Percentiles rank a stretch among this genome's conserved stretches.
Evolutionary conservation across 1,284 basidiomycete species (phyloP).

Genomic region (Tylopilus orsonianus): DNA sequence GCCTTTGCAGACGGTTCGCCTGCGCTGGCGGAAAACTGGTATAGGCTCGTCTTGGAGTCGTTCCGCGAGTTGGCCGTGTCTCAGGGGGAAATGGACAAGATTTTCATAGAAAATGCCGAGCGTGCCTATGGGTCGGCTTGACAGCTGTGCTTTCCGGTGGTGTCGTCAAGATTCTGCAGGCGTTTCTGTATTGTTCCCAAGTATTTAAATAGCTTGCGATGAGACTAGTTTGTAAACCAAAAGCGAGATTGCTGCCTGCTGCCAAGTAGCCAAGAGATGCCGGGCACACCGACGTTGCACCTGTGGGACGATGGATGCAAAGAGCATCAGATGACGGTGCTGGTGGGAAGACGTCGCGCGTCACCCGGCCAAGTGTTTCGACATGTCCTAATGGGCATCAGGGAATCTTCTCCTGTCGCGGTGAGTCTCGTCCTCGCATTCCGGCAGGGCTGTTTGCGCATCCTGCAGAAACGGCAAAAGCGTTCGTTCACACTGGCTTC

Average conservation of each 20-base stretch:
- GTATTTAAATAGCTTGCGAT: neutral
- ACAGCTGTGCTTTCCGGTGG: neutral
- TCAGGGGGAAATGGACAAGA: conserved; percentile 71
- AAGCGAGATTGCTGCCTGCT: too few species aligned
- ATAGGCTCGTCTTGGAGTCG: conserved; percentile 74
- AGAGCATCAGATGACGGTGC: conserved; percentile 20
- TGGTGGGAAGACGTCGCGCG: conserved; percentile 17
- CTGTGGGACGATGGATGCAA: conserved; percentile 22
- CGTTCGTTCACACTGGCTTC: conserved; percentile 52
- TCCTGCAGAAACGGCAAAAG: conserved; percentile 36
- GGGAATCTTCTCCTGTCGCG: conserved; percentile 50
- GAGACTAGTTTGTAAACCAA: too few species aligned
- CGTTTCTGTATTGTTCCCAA: too few species aligned
- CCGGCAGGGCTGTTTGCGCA: neutral
- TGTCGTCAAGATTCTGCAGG: too few species aligned
- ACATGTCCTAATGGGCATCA: conserved; percentile 41
- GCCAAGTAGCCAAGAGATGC: conserved; percentile 9
- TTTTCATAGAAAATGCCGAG: conserved; percentile 68
- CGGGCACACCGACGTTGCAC: neutral
- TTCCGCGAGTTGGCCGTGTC: conserved; percentile 83
- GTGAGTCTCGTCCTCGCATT: conserved; percentile 31
- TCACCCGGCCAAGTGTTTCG: conserved; percentile 24
- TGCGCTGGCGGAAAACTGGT: conserved; percentile 68
- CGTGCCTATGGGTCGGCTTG: conserved; percentile 50
- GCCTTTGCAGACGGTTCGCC: conserved; percentile 51